Base-by-base conservation (phyloP, 441 rosid genomes). In the Capsella rubella region DNA sequence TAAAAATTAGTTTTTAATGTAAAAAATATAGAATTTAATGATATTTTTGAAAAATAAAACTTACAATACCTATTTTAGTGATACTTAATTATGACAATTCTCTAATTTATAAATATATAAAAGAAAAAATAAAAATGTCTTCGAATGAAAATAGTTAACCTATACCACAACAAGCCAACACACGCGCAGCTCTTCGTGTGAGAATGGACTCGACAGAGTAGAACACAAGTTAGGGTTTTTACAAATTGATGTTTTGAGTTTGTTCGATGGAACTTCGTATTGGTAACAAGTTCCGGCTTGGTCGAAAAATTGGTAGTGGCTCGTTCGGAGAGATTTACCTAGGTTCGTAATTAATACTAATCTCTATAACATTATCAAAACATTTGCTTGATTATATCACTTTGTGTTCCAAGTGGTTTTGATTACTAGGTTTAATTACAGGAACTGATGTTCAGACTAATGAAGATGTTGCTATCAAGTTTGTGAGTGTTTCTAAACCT, bases 301-400 rank as follows among this genome's bases (percentile, higher is more conserved):
- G 93, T 27, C 87, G 93, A 58, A 95, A 91, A 87, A 95, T 95
- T 86, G 99, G 99, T 3, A 90, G 98, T 70, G 98, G 99, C 50
- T 95, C 99, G 0, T 95, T 95, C 61, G 99, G 99, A 71, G 98
- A 95, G 90, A 95, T 92, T 86, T 90, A 89, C 82, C 92, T 90
- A 18, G 98, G 98, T 93, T 76, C 54, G 87, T 74, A 21, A 21
- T 21, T 21, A 21, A 21, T 71, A 7, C 10, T 35, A n/a, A 3
- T n/a, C 49, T n/a, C 9, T 45, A 45, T 6, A 7, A n/a, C n/a
- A 5, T n/a, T 45, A 45, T 3, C 18, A 43, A 43, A 43, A 6
- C 5, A 14, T 43, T 43, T 43, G 16, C 3, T 43, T 14, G 8
- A 43, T 13, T 43, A 15, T 11, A 18, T 45, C 49, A n/a, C 21